Conservation (phyloP, 148 eudicot genomes). For the Arctostaphylos glauca region DNA sequence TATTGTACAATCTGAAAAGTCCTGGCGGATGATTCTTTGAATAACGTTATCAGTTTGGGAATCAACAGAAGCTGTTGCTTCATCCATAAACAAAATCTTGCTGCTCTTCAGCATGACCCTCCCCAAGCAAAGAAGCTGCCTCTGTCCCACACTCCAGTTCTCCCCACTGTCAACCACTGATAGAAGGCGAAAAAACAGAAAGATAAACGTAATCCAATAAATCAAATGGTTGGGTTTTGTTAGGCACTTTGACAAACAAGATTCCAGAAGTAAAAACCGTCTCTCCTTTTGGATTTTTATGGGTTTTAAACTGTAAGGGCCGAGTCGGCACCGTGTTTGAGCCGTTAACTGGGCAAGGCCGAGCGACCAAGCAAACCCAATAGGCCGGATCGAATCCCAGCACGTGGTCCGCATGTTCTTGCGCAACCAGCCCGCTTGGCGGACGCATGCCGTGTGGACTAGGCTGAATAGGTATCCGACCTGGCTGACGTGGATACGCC, state of each 20-base stretch:
- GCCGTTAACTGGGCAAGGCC: too few relatives aligned
- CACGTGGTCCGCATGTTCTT: too few relatives aligned
- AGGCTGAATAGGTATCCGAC: too few relatives aligned
- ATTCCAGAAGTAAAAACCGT: too few relatives aligned
- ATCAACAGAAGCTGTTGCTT: constrained; percentile 57
- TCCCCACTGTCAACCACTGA: constrained; percentile 45
- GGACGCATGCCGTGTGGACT: too few relatives aligned
- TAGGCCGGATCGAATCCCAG: too few relatives aligned
- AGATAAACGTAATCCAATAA: not conserved
- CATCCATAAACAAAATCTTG: constrained; percentile 44
- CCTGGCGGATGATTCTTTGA: constrained; percentile 41
- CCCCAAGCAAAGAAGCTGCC: constrained; percentile 49
- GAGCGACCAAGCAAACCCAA: too few relatives aligned
- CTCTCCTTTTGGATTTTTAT: too few relatives aligned
- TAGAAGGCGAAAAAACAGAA: not conserved
- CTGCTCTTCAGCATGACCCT: constrained; percentile 42
- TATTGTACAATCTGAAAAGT: constrained; percentile 40
- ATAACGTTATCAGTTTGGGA: constrained; percentile 44
- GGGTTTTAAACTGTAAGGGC: too few relatives aligned
- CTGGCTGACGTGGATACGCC: too few relatives aligned
- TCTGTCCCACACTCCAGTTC: constrained; percentile 51
- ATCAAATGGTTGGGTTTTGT: not conserved
- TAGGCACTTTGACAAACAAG: not conserved
- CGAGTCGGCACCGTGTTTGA: too few relatives aligned
- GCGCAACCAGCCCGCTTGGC: too few relatives aligned